Conservation (phyloP, 257 asterid species). For the Penstemon barbatus region DNA sequence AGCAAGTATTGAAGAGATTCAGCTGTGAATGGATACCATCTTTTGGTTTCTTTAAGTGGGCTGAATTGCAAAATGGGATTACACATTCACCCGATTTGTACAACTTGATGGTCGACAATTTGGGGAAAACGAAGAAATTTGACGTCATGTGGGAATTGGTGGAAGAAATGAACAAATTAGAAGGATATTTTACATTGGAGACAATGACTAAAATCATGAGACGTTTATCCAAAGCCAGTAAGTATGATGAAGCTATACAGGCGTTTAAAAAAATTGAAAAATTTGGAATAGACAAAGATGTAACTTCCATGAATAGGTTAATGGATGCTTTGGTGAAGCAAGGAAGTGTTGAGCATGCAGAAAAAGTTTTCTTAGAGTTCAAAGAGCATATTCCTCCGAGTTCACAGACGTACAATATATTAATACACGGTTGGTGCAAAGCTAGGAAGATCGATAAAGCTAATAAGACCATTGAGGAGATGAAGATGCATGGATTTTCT, state of each 20-base stretch:
- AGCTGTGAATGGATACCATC: conserved; percentile 76
- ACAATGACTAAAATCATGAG: conserved; percentile 67
- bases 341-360: conserved; percentile 79
- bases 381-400: conserved; percentile 50
- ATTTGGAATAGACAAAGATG: conserved; percentile 52
- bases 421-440: conserved; percentile 86
- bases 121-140: conserved; percentile 69
- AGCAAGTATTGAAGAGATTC: conserved; percentile 68
- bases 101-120: conserved; percentile 61
- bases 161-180: conserved; percentile 64
- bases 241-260: conserved; percentile 60
- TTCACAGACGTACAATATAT: conserved; percentile 56
- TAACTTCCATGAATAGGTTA: conserved; percentile 45
- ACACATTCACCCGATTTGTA: conserved; percentile 53
- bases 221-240: conserved; percentile 69
- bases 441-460: conserved; percentile 72
- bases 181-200: conserved; percentile 51
- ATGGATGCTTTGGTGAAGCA: conserved; percentile 66
- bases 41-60: conserved; percentile 85
- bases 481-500: conserved; percentile 54
- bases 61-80: conserved; percentile 40
- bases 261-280: conserved; percentile 47
- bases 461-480: conserved; percentile 43
- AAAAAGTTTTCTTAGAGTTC: conserved; percentile 43
- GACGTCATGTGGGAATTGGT: conserved; percentile 71